Evolutionary conservation across 345 rosid species (phyloP).

Genomic region (Adansonia digitata): DNA sequence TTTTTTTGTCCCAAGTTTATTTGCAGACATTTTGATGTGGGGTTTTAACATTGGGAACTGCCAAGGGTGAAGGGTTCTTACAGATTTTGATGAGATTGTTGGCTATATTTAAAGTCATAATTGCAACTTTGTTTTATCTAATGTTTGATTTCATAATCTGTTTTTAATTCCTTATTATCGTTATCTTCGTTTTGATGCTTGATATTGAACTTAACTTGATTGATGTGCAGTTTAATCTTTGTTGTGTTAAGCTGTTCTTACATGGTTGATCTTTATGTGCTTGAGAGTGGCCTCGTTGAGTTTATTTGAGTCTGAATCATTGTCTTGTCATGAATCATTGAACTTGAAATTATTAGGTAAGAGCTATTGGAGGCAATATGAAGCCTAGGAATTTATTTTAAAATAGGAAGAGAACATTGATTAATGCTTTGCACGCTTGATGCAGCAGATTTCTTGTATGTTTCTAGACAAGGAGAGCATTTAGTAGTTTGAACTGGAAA

Average conservation of each 20-base stretch:
- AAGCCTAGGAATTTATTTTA: neutral
- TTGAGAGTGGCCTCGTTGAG: neutral
- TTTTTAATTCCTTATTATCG: neutral
- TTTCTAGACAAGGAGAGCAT: neutral
- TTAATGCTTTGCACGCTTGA: neutral
- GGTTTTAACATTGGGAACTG: neutral
- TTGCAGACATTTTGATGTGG: neutral
- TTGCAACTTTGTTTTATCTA: neutral
- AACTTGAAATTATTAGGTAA: neutral
- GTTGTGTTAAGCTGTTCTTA: neutral
- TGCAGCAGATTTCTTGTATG: neutral
- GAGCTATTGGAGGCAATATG: too few relatives aligned
- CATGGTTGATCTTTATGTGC: neutral
- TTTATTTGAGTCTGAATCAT: neutral
- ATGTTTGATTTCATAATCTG: neutral
- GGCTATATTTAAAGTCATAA: neutral
- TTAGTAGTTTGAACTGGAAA: neutral
- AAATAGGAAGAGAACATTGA: neutral
- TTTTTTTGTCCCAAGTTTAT: neutral
- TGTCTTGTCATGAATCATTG: neutral
- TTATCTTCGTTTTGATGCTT: neutral
- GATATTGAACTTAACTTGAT: neutral
- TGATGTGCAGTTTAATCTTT: neutral
- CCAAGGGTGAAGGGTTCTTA: neutral
- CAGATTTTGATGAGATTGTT: slow-evolving; percentile 1